Percentiles rank a stretch among this genome's conserved stretches.
phyloP scores from a whole-genome alignment of 768 basidiomycete species.

The Suillus subaureus region DNA sequence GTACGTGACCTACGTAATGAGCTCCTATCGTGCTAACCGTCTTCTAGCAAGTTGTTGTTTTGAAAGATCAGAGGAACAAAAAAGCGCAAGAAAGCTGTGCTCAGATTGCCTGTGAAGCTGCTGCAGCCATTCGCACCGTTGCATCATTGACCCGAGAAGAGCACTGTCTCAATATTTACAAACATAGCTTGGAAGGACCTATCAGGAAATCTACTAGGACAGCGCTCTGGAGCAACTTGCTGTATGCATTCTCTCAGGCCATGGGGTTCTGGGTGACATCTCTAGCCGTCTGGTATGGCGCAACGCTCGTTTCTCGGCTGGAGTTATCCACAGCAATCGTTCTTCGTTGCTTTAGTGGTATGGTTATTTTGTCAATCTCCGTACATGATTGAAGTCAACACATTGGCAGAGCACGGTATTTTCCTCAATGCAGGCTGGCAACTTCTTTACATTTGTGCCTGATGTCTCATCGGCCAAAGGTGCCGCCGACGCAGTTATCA shows the following conservation, averaged over 20 bases:
- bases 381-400: background rate
- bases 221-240: slow-evolving; percentile 60
- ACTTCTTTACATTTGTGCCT: too few relatives aligned
- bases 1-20: slow-evolving; percentile 37
- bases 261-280: slow-evolving; percentile 64
- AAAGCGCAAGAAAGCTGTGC: slow-evolving; percentile 77
- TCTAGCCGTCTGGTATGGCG: slow-evolving; percentile 36
- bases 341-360: slow-evolving; percentile 86
- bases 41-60: slow-evolving; percentile 71
- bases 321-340: slow-evolving; percentile 60
- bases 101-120: slow-evolving; percentile 90
- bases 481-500: slow-evolving; percentile 74
- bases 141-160: slow-evolving; percentile 85
- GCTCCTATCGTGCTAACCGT: background rate
- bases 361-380: slow-evolving; percentile 18
- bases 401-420: slow-evolving; percentile 63
- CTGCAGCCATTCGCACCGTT: slow-evolving; percentile 87
- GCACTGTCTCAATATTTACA: slow-evolving; percentile 70
- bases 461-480: slow-evolving; percentile 73
- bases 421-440: slow-evolving; percentile 30
- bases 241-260: slow-evolving; percentile 78
- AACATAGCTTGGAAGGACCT: slow-evolving; percentile 70
- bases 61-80: slow-evolving; percentile 86
- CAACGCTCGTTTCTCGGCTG: slow-evolving; percentile 54
- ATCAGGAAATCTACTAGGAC: slow-evolving; percentile 62